Conservation (phyloP, 2,329 filamentous ascomycete species). For the Thielaviopsis ethacetica region DNA sequence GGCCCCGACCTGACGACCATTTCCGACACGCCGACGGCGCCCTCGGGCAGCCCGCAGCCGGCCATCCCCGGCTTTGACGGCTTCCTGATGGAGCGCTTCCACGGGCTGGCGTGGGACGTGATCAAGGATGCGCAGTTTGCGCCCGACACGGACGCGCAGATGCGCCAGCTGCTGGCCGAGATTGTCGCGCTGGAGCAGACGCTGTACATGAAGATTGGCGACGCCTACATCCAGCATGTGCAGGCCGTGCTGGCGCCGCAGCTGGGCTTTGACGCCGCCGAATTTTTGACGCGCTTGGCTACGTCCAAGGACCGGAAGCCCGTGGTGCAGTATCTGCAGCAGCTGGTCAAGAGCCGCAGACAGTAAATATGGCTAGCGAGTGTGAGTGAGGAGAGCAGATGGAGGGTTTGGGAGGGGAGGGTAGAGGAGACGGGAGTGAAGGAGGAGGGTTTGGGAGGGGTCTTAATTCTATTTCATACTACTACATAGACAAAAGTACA, state of each 20-base stretch:
- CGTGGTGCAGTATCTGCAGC: slow-evolving; percentile 48
- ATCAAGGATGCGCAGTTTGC: slow-evolving; percentile 66
- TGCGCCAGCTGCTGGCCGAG: slow-evolving; percentile 73
- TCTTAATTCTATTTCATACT: background rate
- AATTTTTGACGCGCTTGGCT: slow-evolving; percentile 42
- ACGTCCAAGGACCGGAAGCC: slow-evolving; percentile 42
- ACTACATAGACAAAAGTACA: background rate
- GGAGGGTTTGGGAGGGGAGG: background rate
- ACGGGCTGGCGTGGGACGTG: slow-evolving; percentile 78
- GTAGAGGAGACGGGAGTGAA: background rate
- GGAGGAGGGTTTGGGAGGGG: background rate
- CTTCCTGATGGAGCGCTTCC: slow-evolving; percentile 81
- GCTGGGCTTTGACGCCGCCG: slow-evolving; percentile 45
- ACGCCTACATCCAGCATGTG: slow-evolving; percentile 57
- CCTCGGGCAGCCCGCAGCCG: slow-evolving; percentile 31
- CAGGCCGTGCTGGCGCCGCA: slow-evolving; percentile 46
- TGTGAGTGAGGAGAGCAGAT: background rate
- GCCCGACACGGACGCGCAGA: slow-evolving; percentile 66
- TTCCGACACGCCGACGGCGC: slow-evolving; percentile 31
- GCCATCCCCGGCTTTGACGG: slow-evolving; percentile 75
- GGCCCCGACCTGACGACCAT: slow-evolving; percentile 58
- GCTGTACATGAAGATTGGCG: slow-evolving; percentile 80
- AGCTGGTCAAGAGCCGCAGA: slow-evolving; percentile 32
- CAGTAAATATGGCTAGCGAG: slow-evolving; percentile 14
- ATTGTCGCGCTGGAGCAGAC: slow-evolving; percentile 75